Evolutionary conservation across 192 early-diverging fungal species (phyloP), one percentile per base, ranked within the genome.

Genomic region (Gryganskiella cystojenkinii): DNA sequence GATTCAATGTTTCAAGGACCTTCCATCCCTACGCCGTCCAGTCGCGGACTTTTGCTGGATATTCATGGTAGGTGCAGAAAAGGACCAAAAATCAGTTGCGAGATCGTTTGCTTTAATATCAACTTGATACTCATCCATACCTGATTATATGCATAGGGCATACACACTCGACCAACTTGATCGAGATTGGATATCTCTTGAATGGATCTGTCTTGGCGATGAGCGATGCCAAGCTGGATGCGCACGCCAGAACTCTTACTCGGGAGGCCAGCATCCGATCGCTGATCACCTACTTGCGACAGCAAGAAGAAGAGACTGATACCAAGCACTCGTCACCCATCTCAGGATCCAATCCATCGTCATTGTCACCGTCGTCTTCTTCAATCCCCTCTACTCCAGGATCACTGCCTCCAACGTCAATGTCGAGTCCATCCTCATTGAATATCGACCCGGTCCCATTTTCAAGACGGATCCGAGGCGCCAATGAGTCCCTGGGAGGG

Each of bases 171-270:
- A 63, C 72, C 9, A 76, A 76, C 30, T 37, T 76, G 31, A 76
- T 76, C 28, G 72, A 76, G 15, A 62, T 76, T 11, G 72, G 72
- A 47, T 76, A 76, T 34, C 61, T 76, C 30, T 43, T 67, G 27
- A 63, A 67, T 19, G 54, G 40, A 5, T 56, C 59, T 3, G 24
- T 53, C 2, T 46, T 76, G 11, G 44, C 51, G 0, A 34, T 63
- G 72, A 53, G 56, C n/a, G 65, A 67, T 45, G 31, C 40, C 3
- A 57, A 31, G 11, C 37, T 76, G 24, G 47, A 67, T 17, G 28
- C 64, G 0, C 22, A 63, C 9, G 46, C 53, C 9, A 1, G 22
- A 11, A 11, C 9, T 1, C 44, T 75, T 3, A 24, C 72, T n/a
- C 50, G 52, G 15, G 37, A 57, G 24, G 47, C 64, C 33, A 67